These are phyloP conservation scores for Antrodiella citrinella DNA, from an alignment of 768 basidiomycete species.

Conservation along the genomic window DNA sequence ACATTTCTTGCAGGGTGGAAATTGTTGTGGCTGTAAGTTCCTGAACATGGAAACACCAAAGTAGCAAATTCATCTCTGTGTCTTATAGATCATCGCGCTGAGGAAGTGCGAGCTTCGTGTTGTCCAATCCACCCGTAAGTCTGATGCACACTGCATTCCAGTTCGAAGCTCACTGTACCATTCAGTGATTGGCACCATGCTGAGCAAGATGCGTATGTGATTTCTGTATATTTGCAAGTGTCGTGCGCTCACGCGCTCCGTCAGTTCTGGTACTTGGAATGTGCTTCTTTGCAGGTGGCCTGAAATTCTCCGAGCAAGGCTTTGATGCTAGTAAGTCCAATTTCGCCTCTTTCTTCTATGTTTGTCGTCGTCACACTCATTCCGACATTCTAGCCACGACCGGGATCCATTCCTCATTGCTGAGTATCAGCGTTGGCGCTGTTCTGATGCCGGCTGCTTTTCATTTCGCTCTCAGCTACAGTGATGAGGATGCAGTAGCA, in stretches of 20 bases:
- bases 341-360: background rate
- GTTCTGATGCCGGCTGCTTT: constrained; percentile 76
- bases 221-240: background rate
- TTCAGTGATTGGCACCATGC: constrained; percentile 72
- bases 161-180: background rate
- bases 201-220: constrained; percentile 61
- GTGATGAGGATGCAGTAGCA: constrained; percentile 11
- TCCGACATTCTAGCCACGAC: constrained; percentile 38
- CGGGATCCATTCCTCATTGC: constrained; percentile 67
- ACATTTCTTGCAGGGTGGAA: constrained; percentile 36
- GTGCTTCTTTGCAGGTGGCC: constrained; percentile 85
- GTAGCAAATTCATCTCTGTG: background rate
- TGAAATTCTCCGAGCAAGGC: constrained; percentile 72
- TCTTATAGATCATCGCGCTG: constrained; percentile 62
- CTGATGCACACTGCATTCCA: constrained; percentile 1
- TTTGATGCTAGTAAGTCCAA: constrained; percentile 51
- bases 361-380: background rate
- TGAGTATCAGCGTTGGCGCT: constrained; percentile 75
- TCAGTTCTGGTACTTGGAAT: constrained; percentile 63
- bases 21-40: constrained; percentile 66
- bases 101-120: constrained; percentile 74
- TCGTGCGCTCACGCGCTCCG: background rate
- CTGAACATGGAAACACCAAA: background rate
- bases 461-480: constrained; percentile 41
- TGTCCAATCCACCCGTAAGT: constrained; percentile 73